Evolutionary conservation across 2,329 filamentous ascomycete species (phyloP).

Genomic region (Ophiocordyceps camponoti-saundersi): DNA sequence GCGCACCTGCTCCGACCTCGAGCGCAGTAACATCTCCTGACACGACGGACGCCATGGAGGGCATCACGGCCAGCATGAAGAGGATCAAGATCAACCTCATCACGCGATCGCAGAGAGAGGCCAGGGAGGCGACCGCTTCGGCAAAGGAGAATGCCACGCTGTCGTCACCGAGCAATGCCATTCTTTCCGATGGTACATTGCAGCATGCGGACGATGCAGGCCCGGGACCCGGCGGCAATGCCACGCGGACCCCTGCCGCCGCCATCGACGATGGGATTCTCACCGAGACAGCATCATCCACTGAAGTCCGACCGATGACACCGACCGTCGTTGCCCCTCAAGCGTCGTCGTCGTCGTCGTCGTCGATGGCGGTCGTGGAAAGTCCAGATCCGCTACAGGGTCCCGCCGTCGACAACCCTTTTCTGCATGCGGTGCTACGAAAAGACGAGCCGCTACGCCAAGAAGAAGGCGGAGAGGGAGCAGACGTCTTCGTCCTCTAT

Average conservation of each 20-base stretch:
- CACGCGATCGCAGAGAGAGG: conserved; percentile 40
- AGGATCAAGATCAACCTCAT: conserved; percentile 46
- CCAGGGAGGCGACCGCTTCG: conserved; percentile 20
- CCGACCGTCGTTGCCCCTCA: not conserved
- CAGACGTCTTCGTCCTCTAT: conserved; percentile 33
- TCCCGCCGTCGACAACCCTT: not conserved
- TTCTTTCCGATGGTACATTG: not conserved
- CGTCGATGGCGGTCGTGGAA: conserved; percentile 7
- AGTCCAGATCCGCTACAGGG: conserved; percentile 11
- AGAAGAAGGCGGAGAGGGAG: not conserved
- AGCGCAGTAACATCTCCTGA: conserved; percentile 2
- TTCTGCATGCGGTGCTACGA: not conserved
- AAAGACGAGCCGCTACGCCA: not conserved
- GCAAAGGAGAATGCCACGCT: conserved; percentile 7
- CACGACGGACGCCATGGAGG: conserved; percentile 28
- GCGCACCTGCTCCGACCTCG: conserved; percentile 1
- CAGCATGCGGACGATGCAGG: not conserved
- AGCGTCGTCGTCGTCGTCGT: conserved; percentile 4
- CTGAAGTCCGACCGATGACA: not conserved
- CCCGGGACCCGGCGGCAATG: not conserved
- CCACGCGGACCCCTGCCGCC: not conserved
- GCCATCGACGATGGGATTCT: not conserved
- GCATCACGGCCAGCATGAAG: conserved; percentile 40
- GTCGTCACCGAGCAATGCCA: not conserved
- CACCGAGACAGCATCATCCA: not conserved